Base-by-base conservation (phyloP, 2,329 filamentous ascomycete genomes). In the Raffaelea deltoideospora region DNA sequence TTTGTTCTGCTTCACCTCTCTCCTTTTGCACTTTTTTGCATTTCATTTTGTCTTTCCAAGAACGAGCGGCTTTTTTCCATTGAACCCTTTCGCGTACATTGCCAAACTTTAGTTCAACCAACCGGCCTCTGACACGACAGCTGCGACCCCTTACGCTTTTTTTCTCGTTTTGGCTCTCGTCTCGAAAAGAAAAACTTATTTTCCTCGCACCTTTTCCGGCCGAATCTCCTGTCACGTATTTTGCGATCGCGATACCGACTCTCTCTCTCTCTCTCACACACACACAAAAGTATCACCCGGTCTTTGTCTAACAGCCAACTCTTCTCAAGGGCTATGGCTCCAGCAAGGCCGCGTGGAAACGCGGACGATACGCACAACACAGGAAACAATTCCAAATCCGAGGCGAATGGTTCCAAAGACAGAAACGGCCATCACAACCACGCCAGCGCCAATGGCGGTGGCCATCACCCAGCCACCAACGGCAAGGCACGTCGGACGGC, bases 401-500 rank as follows among this genome's bases (percentile, higher is more conserved):
- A 67, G 38, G 47, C 50, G 31, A 47, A 52, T 39, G 48, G 50
- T 39, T 33, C 48, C n/a, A 64, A 67, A 47, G 61, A 68, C 41
- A 67, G 65, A 51, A 58, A 55, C 41, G 55, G 55, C 35, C 51
- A 43, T 40, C 51, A 44, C 40, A 55, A 55, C 37, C 43, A 50
- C 27, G 50, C 42, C 28, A 40, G 39, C 10, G 17, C 31, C 6
- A 38, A 35, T 11, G 23, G 40, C 0, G 28, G 35, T 26, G 32
- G 52, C 38, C 58, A 59, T 14, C 53, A 60, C 37, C 50, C 60
- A 14, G 21, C 39, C 9, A 33, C 43, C 11, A 65, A 66, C 37
- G 60, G 65, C 41, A 75, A 75, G 52, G 61, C 71, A 55, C 67
- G 68, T 37, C 64, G 70, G 27, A 15, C 37, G 1, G 64, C 63